Base-by-base conservation (phyloP, 1,139 yeast genomes). In the Candida neerlandica region DNA sequence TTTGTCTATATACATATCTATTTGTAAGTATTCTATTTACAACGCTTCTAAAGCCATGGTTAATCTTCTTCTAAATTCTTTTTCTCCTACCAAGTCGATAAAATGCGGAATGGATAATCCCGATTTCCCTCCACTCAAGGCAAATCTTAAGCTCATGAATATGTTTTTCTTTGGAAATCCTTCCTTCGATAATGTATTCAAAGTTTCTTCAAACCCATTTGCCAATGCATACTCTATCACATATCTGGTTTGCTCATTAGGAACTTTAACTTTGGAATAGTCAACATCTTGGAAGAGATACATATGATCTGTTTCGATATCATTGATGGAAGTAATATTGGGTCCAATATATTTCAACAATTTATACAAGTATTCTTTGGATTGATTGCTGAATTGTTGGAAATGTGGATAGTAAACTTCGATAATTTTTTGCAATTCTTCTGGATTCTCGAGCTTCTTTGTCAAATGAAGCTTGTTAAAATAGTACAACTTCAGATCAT, bases 41-140 rank as follows among this genome's bases (percentile, higher is more conserved):
- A 47, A 42, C 16, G 15, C 16, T 6, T 51, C 47, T 21, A 53
- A 58, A 7, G 71, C 73, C 29, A 50, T 53, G 2, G 51, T 30
- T 11, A 82, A 53, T 60, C 90, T 73, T 5, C 50, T 43, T 11
- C 58, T 56, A 5, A 73, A 64, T 53, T 77, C 82, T 10, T 72
- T 66, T 1, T 61, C 50, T 0, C 95, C 94, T 12, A 90, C 59
- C 4, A 87, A 61, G 0, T 77, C 77, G 19, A 86, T 63, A 41
- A 89, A 69, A 5, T 75, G 69, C 0, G 91, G 89, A 5, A 91
- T 71, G 12, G 85, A 81, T 19, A 86, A 71, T 0, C 97, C 97
- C 0, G 96, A 77, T 4, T 72, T 70, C 3, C 85, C 81, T 0
- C 91, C 96, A 7, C 91, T 77, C n/a, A 90, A 63, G 0, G 94